These are phyloP conservation scores for Termitomyces sp. DNA, from an alignment of 768 basidiomycete genomes.

Conservation along the genomic window DNA sequence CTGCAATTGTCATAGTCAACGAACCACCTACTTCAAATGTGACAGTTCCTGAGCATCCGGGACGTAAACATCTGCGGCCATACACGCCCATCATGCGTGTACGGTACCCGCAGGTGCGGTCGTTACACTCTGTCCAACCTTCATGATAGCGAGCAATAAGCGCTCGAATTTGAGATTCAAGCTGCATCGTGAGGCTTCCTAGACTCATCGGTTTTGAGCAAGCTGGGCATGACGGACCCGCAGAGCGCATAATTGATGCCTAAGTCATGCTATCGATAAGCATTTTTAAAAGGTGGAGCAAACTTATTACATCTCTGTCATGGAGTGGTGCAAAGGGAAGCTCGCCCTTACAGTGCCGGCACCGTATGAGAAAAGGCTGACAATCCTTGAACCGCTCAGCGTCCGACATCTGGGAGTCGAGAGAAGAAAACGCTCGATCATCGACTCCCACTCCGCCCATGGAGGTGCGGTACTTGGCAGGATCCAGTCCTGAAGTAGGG, in stretches of 20 bases:
- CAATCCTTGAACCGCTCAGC: conserved; percentile 80
- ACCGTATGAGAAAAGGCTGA: conserved; percentile 66
- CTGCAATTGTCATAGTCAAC: not conserved
- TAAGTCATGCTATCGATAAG: conserved; percentile 21
- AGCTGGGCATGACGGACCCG: conserved; percentile 65
- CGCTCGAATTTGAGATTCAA: conserved; percentile 80
- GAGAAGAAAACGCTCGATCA: conserved; percentile 65
- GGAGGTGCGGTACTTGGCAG: conserved; percentile 46
- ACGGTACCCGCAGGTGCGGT: conserved; percentile 72
- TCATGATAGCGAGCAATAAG: conserved; percentile 83
- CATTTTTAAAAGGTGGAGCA: not conserved
- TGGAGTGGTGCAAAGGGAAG: conserved; percentile 53
- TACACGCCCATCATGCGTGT: conserved; percentile 96
- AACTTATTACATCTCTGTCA: conserved; percentile 45
- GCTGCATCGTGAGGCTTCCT: conserved; percentile 73
- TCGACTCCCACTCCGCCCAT: conserved; percentile 38
- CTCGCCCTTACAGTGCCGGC: conserved; percentile 64
- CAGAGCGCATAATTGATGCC: conserved; percentile 59
- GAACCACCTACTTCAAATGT: conserved; percentile 59
- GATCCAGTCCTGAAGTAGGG: conserved; percentile 45
- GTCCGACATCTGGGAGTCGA: conserved; percentile 89
- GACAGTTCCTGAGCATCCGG: conserved; percentile 65
- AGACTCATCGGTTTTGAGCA: conserved; percentile 50
- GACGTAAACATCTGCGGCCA: conserved; percentile 72
- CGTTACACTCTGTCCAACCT: conserved; percentile 84